These are phyloP conservation scores for Bolboschoenoplectus hybrid DNA, from an alignment of 202 grass and related monocot species.

Conservation along the genomic window DNA sequence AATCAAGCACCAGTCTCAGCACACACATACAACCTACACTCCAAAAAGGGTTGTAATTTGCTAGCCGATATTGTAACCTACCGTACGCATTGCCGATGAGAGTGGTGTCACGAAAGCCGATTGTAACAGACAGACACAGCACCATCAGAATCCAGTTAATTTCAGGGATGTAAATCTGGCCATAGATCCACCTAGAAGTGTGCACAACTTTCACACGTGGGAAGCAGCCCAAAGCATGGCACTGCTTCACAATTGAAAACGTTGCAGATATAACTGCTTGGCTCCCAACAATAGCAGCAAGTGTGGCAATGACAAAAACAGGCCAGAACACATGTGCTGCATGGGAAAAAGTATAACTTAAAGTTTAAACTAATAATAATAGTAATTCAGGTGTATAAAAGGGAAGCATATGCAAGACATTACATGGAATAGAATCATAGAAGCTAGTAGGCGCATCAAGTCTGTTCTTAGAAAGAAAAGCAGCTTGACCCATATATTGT, in stretches of 20 bases:
- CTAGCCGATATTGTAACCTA: conserved; percentile 39
- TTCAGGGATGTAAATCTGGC: conserved; percentile 98
- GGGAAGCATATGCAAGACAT: conserved; percentile 30
- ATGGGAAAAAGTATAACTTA: conserved; percentile 37
- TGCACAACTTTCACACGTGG: conserved; percentile 94
- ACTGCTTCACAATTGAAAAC: conserved; percentile 98
- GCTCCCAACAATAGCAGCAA: conserved; percentile 94
- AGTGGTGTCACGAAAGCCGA: conserved; percentile 82
- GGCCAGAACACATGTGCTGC: conserved; percentile 87
- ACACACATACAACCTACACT: conserved; percentile 13
- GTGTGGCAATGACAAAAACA: conserved; percentile 81
- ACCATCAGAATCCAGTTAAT: conserved; percentile 99
- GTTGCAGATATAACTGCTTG: conserved; percentile 97
- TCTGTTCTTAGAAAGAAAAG: conserved; percentile 87
- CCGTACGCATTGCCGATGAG: conserved; percentile 93
- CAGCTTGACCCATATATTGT: conserved; percentile 99
- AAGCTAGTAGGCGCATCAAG: conserved; percentile 51
- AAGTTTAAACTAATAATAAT: conserved; percentile 34
- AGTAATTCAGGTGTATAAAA: conserved; percentile 11
- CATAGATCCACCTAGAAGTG: conserved; percentile 95
- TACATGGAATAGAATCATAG: conserved; percentile 93
- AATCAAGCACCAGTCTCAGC: background rate
- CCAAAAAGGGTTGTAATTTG: background rate
- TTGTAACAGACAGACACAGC: conserved; percentile 77
- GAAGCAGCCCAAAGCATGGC: conserved; percentile 95